A percentile compares a stretch with the other conserved stretches of the same genome.
Conservation (phyloP, 768 basidiomycete genomes). For the Arthromyces matolae region DNA sequence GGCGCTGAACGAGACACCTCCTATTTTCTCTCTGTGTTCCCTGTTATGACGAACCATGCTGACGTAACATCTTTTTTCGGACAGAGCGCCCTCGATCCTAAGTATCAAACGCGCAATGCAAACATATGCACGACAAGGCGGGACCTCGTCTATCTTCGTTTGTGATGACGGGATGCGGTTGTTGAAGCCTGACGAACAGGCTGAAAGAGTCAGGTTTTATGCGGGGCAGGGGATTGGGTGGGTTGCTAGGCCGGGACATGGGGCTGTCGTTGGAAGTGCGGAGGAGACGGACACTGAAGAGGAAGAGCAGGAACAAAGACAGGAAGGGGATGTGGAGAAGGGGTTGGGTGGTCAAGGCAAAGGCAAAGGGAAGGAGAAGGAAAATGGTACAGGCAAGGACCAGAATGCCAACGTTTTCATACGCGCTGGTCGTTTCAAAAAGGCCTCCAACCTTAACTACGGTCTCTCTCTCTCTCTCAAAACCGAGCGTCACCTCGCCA, state of each 20-base stretch:
- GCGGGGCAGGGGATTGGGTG: slow-evolving; percentile 15
- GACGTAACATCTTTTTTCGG: neutral
- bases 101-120: slow-evolving; percentile 81
- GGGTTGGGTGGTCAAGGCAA: neutral
- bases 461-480: slow-evolving; percentile 69
- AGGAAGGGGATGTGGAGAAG: slow-evolving; percentile 5
- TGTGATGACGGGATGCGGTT: slow-evolving; percentile 73
- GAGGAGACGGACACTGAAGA: neutral
- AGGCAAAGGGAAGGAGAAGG: neutral
- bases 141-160: slow-evolving; percentile 70
- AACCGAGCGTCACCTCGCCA: slow-evolving; percentile 45
- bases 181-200: neutral
- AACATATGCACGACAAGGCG: slow-evolving; percentile 83
- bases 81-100: slow-evolving; percentile 63
- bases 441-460: slow-evolving; percentile 91
- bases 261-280: neutral
- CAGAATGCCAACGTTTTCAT: slow-evolving; percentile 45
- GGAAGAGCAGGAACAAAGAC: neutral
- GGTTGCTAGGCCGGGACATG: slow-evolving; percentile 17
- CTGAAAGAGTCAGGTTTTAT: slow-evolving; percentile 14
- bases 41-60: no score
- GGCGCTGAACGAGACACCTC: no score
- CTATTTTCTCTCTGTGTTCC: no score
- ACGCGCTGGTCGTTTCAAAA: slow-evolving; percentile 87
- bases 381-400: neutral